These are phyloP conservation scores for Daldinia eschscholtzii DNA, from an alignment of 2,329 filamentous ascomycete genomes.

Conservation along the genomic window DNA sequence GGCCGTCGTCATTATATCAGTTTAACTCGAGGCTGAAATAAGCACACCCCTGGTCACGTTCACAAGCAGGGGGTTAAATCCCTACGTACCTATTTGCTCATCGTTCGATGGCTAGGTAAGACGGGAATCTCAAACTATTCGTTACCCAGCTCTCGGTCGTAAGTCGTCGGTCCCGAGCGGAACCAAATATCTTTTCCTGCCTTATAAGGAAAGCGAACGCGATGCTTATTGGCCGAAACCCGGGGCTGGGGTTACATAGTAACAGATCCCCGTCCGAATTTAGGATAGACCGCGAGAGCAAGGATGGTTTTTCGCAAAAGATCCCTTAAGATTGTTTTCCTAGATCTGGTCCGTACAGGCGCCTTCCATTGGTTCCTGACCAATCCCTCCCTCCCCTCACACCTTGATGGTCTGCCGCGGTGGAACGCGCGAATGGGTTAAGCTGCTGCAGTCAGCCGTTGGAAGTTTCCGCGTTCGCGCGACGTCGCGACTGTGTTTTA, in stretches of 20 bases:
- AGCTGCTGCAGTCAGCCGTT: background rate
- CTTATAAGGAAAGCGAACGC: background rate
- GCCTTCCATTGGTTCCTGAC: conserved; percentile 28
- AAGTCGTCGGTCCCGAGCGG: conserved; percentile 36
- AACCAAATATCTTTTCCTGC: conserved; percentile 1
- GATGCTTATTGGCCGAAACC: conserved; percentile 19
- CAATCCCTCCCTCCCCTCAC: background rate
- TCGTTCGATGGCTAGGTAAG: conserved; percentile 15
- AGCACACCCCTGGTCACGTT: background rate
- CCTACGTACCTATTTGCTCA: background rate
- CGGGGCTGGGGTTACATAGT: conserved; percentile 4
- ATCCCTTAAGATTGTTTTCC: conserved; percentile 22
- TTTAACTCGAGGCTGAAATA: background rate
- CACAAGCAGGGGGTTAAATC: background rate
- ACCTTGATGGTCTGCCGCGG: background rate
- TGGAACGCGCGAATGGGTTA: background rate
- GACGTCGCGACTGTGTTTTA: background rate
- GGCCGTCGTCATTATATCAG: conserved; percentile 23
- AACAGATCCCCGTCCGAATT: conserved; percentile 22
- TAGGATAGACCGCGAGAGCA: background rate
- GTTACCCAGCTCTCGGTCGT: background rate
- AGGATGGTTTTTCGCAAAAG: conserved; percentile 22
- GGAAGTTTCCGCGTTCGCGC: background rate
- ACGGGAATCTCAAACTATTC: background rate
- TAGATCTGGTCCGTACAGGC: conserved; percentile 29